Conservation (phyloP, 176 grass and related monocot species). For the Dactylis glomerata region DNA sequence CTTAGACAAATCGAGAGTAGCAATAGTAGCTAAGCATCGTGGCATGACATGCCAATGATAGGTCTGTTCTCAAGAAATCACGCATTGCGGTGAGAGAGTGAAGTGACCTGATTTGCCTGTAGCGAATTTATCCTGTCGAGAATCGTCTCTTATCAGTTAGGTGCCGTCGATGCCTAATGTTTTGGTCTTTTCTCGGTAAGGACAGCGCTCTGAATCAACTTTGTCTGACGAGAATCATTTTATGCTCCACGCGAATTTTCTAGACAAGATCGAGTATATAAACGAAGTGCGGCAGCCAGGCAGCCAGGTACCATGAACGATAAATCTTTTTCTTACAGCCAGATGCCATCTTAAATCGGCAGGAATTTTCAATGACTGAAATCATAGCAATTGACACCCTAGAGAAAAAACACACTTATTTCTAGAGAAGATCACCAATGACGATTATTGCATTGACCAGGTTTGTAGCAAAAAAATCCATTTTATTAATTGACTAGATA, state of each 20-base stretch:
- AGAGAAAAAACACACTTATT: too few relatives aligned
- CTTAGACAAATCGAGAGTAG: conserved; percentile 15
- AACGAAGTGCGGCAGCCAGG: neutral
- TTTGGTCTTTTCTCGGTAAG: neutral
- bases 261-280: neutral
- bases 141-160: neutral
- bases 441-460: too few relatives aligned
- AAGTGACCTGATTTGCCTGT: neutral
- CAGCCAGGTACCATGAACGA: too few relatives aligned
- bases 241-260: neutral
- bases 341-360: too few relatives aligned
- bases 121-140: neutral
- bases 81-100: neutral
- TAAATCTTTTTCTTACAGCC: too few relatives aligned
- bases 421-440: too few relatives aligned
- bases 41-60: conserved; percentile 24
- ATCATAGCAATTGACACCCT: too few relatives aligned
- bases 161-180: neutral
- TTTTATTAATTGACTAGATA: too few relatives aligned
- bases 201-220: neutral
- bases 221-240: neutral
- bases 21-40: neutral
- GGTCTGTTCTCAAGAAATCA: neutral
- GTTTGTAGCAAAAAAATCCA: too few relatives aligned
- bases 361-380: too few relatives aligned